Conservation (phyloP, 1,284 basidiomycete species). For the Mycosarcoma mackinlayi region DNA sequence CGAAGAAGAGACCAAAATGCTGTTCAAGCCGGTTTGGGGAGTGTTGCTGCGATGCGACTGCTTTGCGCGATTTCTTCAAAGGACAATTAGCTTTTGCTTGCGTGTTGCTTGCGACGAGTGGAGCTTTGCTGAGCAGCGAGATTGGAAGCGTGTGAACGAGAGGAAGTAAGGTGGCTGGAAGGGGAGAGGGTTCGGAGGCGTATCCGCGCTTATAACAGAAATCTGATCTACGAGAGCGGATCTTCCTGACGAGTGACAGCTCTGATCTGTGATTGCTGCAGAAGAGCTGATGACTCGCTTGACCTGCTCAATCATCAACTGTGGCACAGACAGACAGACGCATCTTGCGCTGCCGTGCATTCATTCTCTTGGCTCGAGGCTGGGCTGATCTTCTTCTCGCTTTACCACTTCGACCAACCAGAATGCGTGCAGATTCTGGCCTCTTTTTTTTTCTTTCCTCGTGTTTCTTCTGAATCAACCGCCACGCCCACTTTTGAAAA, state of each 20-base stretch:
- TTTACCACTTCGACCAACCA: conserved; percentile 31
- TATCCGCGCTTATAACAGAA: background rate
- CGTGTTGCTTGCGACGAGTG: background rate
- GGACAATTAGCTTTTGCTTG: background rate
- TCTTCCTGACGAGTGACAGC: conserved; percentile 1
- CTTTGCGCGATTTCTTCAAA: no score
- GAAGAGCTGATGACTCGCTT: background rate
- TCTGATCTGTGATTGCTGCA: no score
- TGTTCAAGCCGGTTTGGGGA: no score
- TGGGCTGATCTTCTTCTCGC: no score
- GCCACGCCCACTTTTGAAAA: conserved; percentile 3
- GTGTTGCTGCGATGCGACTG: no score
- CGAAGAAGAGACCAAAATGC: no score
- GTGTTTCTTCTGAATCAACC: conserved; percentile 7
- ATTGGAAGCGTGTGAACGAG: background rate
- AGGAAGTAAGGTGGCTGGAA: no score
- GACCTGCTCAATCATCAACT: no score
- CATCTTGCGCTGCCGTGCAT: no score
- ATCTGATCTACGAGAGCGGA: background rate
- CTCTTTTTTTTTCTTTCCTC: background rate
- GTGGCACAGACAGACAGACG: no score
- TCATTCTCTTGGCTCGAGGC: no score
- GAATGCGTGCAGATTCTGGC: conserved; percentile 12
- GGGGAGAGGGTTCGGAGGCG: background rate
- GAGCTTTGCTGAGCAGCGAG: background rate